phyloP scores from a whole-genome alignment of 805 yeast species.

The Candida vaughaniae region DNA sequence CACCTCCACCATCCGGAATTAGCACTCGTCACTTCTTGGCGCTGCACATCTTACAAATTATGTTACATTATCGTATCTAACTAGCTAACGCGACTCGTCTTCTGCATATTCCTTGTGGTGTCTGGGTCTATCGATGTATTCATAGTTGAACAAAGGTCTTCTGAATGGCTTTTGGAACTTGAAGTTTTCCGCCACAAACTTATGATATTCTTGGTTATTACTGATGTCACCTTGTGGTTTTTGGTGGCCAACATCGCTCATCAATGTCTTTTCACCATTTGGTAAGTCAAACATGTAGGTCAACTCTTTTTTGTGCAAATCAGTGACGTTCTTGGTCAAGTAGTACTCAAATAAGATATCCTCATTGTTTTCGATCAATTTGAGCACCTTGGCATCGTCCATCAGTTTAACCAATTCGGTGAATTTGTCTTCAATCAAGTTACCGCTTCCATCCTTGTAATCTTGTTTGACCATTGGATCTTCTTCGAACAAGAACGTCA shows the following conservation, averaged over 20 bases:
- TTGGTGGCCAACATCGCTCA: conserved; percentile 20
- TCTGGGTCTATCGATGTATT: conserved; percentile 22
- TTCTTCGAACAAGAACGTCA: conserved; percentile 13
- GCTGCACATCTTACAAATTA: too few relatives aligned
- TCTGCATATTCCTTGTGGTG: conserved; percentile 15
- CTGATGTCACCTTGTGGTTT: conserved; percentile 12
- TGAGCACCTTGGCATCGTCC: conserved; percentile 18
- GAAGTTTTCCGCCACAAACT: conserved; percentile 17
- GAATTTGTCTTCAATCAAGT: conserved; percentile 16
- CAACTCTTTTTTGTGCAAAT: conserved; percentile 23
- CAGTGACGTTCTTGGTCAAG: conserved; percentile 20
- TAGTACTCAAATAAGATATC: conserved; percentile 17
- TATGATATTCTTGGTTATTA: conserved; percentile 19
- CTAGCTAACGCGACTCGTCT: too few relatives aligned
- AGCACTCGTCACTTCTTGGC: too few relatives aligned
- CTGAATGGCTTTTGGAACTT: conserved; percentile 24
- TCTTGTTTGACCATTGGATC: conserved; percentile 14
- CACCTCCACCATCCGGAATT: too few relatives aligned
- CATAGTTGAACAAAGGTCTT: conserved; percentile 26
- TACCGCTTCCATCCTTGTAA: conserved; percentile 9
- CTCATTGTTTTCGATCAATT: conserved; percentile 19
- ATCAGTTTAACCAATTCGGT: conserved; percentile 16
- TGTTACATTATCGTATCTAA: too few relatives aligned
- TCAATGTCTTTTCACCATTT: conserved; percentile 20
- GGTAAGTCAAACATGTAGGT: conserved; percentile 18